Percentiles rank a stretch among this genome's conserved stretches.
Conservation (phyloP, 2,329 filamentous ascomycete genomes). For the Venturia pyrina region DNA sequence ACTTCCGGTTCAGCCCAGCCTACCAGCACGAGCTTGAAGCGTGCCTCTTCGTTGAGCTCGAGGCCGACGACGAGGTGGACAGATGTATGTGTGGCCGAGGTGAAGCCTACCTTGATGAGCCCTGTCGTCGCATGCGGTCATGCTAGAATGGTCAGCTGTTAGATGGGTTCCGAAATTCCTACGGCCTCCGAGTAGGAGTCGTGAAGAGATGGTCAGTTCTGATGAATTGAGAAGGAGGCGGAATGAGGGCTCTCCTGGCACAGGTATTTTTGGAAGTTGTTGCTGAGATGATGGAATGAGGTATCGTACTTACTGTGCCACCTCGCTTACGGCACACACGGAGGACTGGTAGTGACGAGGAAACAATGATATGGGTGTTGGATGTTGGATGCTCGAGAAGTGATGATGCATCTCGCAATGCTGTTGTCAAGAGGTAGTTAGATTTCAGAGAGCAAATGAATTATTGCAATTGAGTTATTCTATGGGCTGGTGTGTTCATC, state of each 20-base stretch:
- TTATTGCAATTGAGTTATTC: no score
- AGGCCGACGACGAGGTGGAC: neutral
- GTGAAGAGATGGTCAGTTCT: neutral
- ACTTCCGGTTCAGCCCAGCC: neutral
- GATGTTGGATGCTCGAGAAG: neutral
- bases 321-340: neutral
- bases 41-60: neutral
- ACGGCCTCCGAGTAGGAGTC: neutral
- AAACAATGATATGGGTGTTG: neutral
- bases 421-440: no score
- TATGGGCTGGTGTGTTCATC: no score
- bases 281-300: neutral
- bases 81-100: constrained; percentile 8
- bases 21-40: neutral
- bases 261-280: neutral
- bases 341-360: neutral
- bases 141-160: constrained; percentile 9
- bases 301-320: neutral
- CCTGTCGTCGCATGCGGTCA: neutral
- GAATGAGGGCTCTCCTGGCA: neutral
- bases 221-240: neutral
- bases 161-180: neutral
- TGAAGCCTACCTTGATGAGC: constrained; percentile 5
- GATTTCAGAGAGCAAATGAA: no score
- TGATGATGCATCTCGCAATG: no score